phyloP scores from a whole-genome alignment of 208 protist species.

The Leishmania tropica region DNA sequence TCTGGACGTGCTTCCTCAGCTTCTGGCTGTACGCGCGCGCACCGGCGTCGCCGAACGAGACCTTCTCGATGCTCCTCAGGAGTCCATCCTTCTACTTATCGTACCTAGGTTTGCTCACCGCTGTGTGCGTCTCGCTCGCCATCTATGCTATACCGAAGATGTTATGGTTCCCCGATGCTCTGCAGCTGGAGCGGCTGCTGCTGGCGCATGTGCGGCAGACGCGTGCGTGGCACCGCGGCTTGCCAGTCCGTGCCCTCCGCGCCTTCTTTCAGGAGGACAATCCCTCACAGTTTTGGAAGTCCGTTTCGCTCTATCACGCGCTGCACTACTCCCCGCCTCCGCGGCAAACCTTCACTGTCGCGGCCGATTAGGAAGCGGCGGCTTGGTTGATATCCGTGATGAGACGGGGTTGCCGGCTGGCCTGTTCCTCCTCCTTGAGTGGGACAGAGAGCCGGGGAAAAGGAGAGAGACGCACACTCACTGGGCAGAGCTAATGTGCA shows the following conservation, averaged over 20 bases:
- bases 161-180: conserved; percentile 65
- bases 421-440: too few relatives aligned
- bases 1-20: conserved; percentile 64
- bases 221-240: conserved; percentile 11
- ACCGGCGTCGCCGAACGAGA: conserved; percentile 37
- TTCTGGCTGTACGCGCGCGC: conserved; percentile 42
- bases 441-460: background rate
- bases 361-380: conserved; percentile 17
- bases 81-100: conserved; percentile 65
- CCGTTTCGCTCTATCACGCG: conserved; percentile 42
- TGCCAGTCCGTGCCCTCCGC: conserved; percentile 26
- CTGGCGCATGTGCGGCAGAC: conserved; percentile 26
- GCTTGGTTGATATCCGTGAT: background rate
- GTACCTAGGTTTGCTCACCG: conserved; percentile 42
- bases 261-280: conserved; percentile 55
- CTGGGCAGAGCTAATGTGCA: background rate
- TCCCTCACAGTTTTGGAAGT: conserved; percentile 56
- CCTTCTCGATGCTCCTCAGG: conserved; percentile 53
- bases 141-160: conserved; percentile 60
- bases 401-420: background rate
- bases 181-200: conserved; percentile 60
- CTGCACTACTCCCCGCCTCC: conserved; percentile 29
- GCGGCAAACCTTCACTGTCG: conserved; percentile 15
- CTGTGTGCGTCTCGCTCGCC: conserved; percentile 47
- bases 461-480: background rate